phyloP scores from a whole-genome alignment of 75 land plant species.

The Sequoiadendron giganteum region DNA sequence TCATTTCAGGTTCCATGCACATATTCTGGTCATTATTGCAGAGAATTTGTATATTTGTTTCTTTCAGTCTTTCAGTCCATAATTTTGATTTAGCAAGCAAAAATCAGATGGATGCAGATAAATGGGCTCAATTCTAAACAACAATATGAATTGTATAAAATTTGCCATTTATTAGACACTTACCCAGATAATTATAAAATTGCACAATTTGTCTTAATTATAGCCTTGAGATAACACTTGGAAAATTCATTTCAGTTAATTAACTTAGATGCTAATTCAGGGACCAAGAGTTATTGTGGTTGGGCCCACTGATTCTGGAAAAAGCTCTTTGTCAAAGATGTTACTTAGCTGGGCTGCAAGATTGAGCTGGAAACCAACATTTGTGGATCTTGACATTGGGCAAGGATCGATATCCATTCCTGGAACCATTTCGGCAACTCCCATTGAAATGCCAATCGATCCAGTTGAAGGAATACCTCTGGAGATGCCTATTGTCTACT shows the following conservation, averaged over 20 bases:
- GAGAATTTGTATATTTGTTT: neutral
- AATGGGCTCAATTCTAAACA: neutral
- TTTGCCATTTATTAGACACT: neutral
- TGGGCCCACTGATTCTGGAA: slow-evolving; percentile 98
- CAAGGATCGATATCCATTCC: slow-evolving; percentile 96
- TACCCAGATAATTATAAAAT: neutral
- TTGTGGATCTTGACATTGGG: slow-evolving; percentile 95
- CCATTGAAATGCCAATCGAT: slow-evolving; percentile 95
- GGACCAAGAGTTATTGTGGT: slow-evolving; percentile 99
- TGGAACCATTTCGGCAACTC: slow-evolving; percentile 92
- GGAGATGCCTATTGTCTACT: slow-evolving; percentile 91
- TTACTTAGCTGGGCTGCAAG: slow-evolving; percentile 95
- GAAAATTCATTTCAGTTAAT: neutral
- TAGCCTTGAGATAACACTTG: neutral
- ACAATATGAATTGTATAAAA: neutral
- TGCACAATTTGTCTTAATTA: neutral
- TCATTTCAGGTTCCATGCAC: neutral
- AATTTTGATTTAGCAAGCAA: neutral
- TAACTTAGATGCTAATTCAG: slow-evolving; percentile 32
- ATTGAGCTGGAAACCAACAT: slow-evolving; percentile 94
- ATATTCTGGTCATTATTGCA: neutral
- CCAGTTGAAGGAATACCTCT: slow-evolving; percentile 90
- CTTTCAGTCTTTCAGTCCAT: neutral
- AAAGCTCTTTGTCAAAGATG: slow-evolving; percentile 90
- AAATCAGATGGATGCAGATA: neutral